Conservation (phyloP, 2,329 filamentous ascomycete species). For the Botrytis fabae region DNA sequence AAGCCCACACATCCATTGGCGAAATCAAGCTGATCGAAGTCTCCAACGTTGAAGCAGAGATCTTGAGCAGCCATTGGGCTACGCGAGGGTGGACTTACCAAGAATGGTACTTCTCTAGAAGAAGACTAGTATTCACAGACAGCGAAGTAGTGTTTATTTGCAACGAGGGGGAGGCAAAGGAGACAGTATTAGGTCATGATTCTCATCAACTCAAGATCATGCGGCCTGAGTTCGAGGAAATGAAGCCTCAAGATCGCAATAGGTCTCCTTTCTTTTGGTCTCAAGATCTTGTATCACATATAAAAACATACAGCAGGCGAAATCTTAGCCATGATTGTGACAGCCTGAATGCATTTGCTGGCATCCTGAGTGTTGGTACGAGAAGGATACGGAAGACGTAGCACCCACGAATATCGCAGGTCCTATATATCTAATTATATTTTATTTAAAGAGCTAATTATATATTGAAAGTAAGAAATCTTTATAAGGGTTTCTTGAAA, state of each 20-base stretch:
- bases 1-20: neutral
- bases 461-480: too few species aligned
- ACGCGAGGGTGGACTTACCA: neutral
- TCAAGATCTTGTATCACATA: neutral
- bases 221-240: neutral
- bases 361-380: too few species aligned
- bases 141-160: neutral
- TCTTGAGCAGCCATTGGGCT: neutral
- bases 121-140: accelerated
- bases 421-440: too few species aligned
- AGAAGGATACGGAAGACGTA: too few species aligned
- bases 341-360: neutral
- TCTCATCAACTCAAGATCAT: too few species aligned
- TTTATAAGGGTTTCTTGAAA: too few species aligned
- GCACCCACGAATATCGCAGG: too few species aligned
- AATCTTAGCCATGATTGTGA: neutral
- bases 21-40: neutral
- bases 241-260: neutral
- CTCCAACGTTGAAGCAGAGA: accelerated
- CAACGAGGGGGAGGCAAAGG: neutral
- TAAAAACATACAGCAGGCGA: neutral
- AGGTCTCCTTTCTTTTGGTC: too few species aligned
- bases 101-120: neutral
- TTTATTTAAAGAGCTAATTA: too few species aligned
- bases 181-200: accelerated